These are phyloP conservation scores for Fusarium sororula DNA, from an alignment of 2,329 filamentous ascomycete species.

Conservation along the genomic window DNA sequence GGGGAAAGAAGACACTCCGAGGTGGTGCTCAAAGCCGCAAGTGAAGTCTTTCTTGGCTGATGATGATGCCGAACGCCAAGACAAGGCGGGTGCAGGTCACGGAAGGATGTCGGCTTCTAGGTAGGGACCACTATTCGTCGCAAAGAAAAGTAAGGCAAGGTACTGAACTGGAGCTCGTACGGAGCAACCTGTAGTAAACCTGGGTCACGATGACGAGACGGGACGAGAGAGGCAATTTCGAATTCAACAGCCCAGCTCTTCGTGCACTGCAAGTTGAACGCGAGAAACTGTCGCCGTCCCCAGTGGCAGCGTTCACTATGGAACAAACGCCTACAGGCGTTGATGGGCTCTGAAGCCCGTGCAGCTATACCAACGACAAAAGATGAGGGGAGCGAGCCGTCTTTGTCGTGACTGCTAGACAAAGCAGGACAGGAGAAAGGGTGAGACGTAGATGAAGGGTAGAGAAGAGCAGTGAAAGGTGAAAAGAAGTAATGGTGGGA, in stretches of 20 bases:
- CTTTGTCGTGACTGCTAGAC: constrained; percentile 28
- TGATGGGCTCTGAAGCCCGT: constrained; percentile 38
- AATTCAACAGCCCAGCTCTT: neutral
- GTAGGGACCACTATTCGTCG: constrained; percentile 7
- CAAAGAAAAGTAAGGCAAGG: neutral
- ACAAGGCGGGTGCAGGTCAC: constrained; percentile 32
- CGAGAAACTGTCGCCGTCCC: constrained; percentile 2
- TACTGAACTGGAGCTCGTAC: neutral
- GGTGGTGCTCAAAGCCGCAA: neutral
- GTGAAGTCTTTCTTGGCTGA: constrained; percentile 22
- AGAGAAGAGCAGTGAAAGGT: constrained; percentile 6
- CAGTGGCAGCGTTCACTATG: constrained; percentile 31
- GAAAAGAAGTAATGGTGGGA: constrained; percentile 27
- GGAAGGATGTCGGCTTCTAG: constrained; percentile 32
- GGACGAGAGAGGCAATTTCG: neutral
- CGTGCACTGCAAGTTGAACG: neutral
- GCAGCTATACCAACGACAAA: constrained; percentile 29
- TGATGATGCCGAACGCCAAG: constrained; percentile 35
- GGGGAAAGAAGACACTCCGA: neutral
- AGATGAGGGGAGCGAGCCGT: constrained; percentile 21
- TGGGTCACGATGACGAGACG: constrained; percentile 12
- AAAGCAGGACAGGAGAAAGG: constrained; percentile 14
- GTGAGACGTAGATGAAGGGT: neutral
- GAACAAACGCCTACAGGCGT: constrained; percentile 34
- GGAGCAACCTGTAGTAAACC: neutral